Evolutionary conservation across 805 yeast species (phyloP).

Genomic region (Cyberlindnera euphorbiae): DNA sequence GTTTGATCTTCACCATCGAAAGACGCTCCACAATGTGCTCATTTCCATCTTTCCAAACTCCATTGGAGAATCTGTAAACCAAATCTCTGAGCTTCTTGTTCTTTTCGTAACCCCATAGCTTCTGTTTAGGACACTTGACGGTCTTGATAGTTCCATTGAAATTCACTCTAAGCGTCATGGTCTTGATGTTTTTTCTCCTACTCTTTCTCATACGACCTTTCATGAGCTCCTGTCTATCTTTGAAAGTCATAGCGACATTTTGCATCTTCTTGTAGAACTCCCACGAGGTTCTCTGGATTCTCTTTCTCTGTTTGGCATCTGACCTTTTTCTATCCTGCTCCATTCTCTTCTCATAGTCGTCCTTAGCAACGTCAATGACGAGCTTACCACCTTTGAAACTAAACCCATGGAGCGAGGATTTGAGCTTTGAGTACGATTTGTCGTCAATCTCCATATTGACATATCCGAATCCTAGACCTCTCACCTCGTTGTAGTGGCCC

Average conservation of each 20-base stretch:
- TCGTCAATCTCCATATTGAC: conserved; percentile 51
- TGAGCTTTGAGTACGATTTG: conserved; percentile 44
- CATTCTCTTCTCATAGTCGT: conserved; percentile 45
- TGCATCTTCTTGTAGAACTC: conserved; percentile 33
- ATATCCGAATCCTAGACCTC: conserved; percentile 49
- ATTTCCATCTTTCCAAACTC: conserved; percentile 75
- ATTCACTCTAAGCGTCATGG: conserved; percentile 59
- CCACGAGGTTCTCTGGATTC: conserved; percentile 36
- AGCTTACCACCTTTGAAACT: conserved; percentile 71
- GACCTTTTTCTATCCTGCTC: conserved; percentile 36
- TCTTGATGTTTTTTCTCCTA: conserved; percentile 46
- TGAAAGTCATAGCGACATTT: conserved; percentile 33
- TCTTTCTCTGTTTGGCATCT: conserved; percentile 26
- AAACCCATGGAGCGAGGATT: conserved; percentile 60
- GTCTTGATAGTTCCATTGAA: conserved; percentile 53
- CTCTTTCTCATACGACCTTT: conserved; percentile 61
- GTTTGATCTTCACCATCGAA: conserved; percentile 14
- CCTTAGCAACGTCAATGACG: conserved; percentile 57
- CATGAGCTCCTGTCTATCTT: conserved; percentile 38
- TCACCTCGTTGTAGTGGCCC: conserved; percentile 47
- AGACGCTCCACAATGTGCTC: conserved; percentile 72
- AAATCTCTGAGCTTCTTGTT: conserved; percentile 56
- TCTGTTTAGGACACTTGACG: conserved; percentile 62
- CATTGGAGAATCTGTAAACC: conserved; percentile 56
- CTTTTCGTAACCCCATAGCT: conserved; percentile 89